Percentiles rank a stretch among this genome's conserved stretches.
Conservation (phyloP, 192 early-diverging fungal species). For the Coemansia sp. region DNA sequence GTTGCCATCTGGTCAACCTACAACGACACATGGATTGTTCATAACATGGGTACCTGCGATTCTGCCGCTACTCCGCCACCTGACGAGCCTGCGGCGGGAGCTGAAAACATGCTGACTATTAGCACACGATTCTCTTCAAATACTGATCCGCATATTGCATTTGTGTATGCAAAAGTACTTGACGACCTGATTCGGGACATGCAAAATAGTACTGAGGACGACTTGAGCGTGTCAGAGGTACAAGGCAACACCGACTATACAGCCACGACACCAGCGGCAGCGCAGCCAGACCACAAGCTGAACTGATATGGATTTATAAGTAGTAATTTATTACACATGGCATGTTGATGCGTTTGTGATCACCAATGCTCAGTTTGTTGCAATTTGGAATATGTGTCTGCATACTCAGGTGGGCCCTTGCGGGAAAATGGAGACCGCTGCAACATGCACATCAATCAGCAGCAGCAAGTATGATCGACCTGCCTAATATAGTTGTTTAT, state of each 20-base stretch:
- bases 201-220: not conserved
- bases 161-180: not conserved
- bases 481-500: not conserved
- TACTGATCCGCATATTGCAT: not conserved
- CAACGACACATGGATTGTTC: not conserved
- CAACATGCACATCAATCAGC: not conserved
- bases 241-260: not conserved
- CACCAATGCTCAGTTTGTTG: not conserved
- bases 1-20: not conserved
- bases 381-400: not conserved
- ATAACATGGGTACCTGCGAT: not conserved
- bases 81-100: not conserved
- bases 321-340: not conserved
- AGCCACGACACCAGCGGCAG: not conserved
- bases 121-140: not conserved
- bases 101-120: not conserved
- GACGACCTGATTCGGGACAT: not conserved
- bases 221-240: not conserved
- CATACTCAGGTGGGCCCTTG: conserved; percentile 1
- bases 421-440: not conserved
- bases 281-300: not conserved
- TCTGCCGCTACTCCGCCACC: not conserved
- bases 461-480: not conserved
- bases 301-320: not conserved
- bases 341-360: not conserved